phyloP scores from a whole-genome alignment of 352 stramenopile species.

The Phytopythium cucurbitacearum region DNA sequence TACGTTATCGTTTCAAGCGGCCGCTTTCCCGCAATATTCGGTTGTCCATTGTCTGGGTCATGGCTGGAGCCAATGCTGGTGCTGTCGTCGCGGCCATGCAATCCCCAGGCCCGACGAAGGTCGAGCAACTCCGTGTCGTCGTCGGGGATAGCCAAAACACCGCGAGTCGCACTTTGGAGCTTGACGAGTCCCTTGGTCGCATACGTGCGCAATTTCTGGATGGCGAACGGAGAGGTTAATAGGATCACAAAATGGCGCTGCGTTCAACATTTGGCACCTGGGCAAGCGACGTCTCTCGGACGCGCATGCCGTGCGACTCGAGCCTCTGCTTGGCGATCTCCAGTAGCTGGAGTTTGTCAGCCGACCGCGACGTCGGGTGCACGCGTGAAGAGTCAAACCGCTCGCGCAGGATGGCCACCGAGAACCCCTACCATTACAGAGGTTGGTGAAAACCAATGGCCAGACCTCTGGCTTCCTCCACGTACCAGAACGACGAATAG shows the following conservation, averaged over 20 bases:
- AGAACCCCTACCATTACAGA: conserved; percentile 34
- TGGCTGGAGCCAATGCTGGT: background rate
- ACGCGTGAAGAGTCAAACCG: conserved; percentile 36
- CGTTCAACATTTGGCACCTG: conserved; percentile 17
- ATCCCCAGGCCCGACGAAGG: conserved; percentile 52
- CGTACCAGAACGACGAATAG: conserved; percentile 41
- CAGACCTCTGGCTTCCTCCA: background rate
- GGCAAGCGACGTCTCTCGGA: conserved; percentile 32
- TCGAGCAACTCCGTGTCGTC: conserved; percentile 36
- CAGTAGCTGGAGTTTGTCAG: conserved; percentile 37
- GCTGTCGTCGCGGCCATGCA: conserved; percentile 3
- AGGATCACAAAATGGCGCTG: background rate
- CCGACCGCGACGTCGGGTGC: conserved; percentile 11
- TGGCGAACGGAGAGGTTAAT: background rate
- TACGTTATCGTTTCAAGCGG: background rate
- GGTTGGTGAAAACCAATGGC: background rate
- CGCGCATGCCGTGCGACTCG: conserved; percentile 38
- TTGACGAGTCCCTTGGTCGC: conserved; percentile 35
- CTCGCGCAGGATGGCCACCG: conserved; percentile 55
- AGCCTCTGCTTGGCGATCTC: conserved; percentile 54
- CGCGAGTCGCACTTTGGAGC: conserved; percentile 27
- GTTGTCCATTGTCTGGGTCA: background rate
- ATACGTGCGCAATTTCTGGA: conserved; percentile 40
- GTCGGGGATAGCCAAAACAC: conserved; percentile 31
- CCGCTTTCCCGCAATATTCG: background rate